These are phyloP conservation scores for Penicillium maclennaniae DNA, from an alignment of 495 filamentous ascomycete genomes.

Conservation along the genomic window DNA sequence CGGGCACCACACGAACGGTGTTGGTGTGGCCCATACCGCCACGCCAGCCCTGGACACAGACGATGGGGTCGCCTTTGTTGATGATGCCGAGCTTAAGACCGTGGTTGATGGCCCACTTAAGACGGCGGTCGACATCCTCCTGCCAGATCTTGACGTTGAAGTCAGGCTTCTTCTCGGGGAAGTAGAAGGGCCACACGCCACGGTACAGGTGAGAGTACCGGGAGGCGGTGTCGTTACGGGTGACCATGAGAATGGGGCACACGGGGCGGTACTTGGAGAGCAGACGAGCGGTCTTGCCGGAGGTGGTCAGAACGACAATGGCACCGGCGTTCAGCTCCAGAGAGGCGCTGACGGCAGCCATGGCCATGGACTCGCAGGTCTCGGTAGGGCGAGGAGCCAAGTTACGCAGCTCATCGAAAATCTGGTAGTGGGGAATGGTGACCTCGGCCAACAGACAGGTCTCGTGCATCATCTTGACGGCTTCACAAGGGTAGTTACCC, in stretches of 20 bases:
- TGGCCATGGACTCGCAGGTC: constrained; percentile 87
- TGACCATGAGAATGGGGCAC: constrained; percentile 98
- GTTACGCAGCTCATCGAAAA: constrained; percentile 90
- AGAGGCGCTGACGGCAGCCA: constrained; percentile 90
- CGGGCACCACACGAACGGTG: constrained; percentile 72
- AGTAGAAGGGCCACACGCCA: constrained; percentile 95
- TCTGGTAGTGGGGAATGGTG: constrained; percentile 90
- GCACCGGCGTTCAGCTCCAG: constrained; percentile 94
- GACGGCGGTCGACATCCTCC: constrained; percentile 93
- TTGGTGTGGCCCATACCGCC: constrained; percentile 98
- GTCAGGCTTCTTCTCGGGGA: constrained; percentile 88
- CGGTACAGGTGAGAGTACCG: constrained; percentile 95
- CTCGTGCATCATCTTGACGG: constrained; percentile 96
- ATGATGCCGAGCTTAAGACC: constrained; percentile 83
- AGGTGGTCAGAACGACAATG: constrained; percentile 91
- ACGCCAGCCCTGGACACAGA: constrained; percentile 97
- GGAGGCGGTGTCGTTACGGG: constrained; percentile 75
- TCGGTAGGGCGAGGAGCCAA: constrained; percentile 75
- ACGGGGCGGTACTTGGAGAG: constrained; percentile 97
- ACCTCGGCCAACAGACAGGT: constrained; percentile 94
- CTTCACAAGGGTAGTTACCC: constrained; percentile 88
- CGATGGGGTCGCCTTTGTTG: constrained; percentile 74
- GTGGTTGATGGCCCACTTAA: constrained; percentile 88
- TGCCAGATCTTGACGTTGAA: constrained; percentile 89
- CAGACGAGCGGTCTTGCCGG: constrained; percentile 85